Conservation (phyloP, 208 protist species). For the Acanthamoeba royreba region DNA sequence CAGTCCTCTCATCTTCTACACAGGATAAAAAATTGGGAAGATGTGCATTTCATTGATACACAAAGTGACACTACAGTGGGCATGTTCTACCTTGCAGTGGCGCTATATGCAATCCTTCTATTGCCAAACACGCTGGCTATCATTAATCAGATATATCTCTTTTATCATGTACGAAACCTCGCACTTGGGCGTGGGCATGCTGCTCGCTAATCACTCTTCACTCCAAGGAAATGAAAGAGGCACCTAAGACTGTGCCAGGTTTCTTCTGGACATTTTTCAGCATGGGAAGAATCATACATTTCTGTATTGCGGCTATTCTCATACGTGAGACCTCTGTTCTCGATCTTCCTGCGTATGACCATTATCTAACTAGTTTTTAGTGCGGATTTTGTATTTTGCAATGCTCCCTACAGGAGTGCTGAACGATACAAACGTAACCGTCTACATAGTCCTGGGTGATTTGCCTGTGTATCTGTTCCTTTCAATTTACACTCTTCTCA, state of each 20-base stretch:
- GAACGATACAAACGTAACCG: not conserved
- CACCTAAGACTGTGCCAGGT: not conserved
- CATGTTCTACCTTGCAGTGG: not conserved
- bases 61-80: not conserved
- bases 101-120: not conserved
- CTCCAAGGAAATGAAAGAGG: not conserved
- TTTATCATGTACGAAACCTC: not conserved
- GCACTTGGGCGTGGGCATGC: not conserved
- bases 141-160: not conserved
- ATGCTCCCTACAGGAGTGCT: conserved; percentile 2
- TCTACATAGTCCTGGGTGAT: conserved; percentile 14
- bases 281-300: conserved; percentile 21
- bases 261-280: not conserved
- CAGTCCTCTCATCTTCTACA: too few relatives aligned
- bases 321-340: not conserved
- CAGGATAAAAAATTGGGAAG: too few relatives aligned
- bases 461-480: conserved; percentile 3
- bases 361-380: not conserved
- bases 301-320: not conserved
- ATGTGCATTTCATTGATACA: not conserved
- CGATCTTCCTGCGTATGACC: not conserved
- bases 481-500: not conserved
- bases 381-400: not conserved
- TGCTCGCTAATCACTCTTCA: not conserved
- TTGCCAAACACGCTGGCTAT: conserved; percentile 20